These are phyloP conservation scores for Esteya vermicola DNA, from an alignment of 2,329 filamentous ascomycete species.

Conservation along the genomic window DNA sequence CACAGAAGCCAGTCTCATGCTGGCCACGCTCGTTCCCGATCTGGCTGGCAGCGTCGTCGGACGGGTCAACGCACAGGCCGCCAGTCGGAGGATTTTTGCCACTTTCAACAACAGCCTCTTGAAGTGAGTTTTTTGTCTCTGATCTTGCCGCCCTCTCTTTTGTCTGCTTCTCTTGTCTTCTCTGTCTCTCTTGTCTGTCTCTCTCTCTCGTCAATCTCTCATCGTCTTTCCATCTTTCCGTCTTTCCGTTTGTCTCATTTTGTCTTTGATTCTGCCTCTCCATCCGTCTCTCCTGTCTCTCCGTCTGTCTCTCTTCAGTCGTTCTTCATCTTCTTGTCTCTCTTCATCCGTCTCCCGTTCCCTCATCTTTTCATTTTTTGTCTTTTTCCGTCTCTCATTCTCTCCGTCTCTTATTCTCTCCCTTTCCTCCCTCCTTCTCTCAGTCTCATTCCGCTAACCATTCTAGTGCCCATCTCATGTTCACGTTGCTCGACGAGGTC, in stretches of 20 bases:
- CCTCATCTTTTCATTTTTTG: neutral
- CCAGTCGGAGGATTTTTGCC: slow-evolving; percentile 76
- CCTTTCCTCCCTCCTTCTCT: too few species aligned
- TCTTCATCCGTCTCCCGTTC: neutral
- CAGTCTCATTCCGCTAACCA: neutral
- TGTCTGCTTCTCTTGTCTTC: neutral
- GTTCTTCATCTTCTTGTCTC: neutral
- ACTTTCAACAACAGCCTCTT: slow-evolving; percentile 81
- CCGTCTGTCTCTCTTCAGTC: neutral
- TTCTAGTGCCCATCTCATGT: neutral
- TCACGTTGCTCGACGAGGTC: neutral
- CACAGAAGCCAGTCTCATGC: slow-evolving; percentile 76
- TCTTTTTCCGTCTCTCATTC: too few species aligned
- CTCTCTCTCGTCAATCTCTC: too few species aligned
- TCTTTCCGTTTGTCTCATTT: neutral
- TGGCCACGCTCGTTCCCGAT: slow-evolving; percentile 82
- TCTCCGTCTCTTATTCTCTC: too few species aligned
- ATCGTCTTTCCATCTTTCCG: neutral
- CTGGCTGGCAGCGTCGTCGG: slow-evolving; percentile 88
- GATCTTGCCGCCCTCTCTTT: neutral
- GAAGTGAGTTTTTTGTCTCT: slow-evolving; percentile 45
- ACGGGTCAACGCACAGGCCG: slow-evolving; percentile 77
- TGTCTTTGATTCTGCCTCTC: too few species aligned
- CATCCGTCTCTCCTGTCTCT: neutral
- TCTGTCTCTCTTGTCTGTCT: neutral